Conservation (phyloP, 257 asterid genomes). For the Solanum ossicruentum region DNA sequence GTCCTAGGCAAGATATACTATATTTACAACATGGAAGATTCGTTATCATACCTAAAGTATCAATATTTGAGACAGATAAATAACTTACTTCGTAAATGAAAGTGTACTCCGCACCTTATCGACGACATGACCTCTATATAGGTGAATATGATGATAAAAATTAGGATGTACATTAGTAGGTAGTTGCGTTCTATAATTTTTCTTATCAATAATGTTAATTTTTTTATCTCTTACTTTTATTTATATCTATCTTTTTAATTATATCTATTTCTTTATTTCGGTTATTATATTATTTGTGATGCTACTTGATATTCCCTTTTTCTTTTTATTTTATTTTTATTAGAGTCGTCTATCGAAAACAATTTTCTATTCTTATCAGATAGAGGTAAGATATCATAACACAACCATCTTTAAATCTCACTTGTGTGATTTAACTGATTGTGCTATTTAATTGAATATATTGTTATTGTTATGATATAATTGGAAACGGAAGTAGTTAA, state of each 20-base stretch:
- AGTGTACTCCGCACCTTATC: neutral
- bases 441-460: neutral
- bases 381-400: neutral
- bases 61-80: neutral
- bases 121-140: neutral
- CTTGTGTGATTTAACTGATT: neutral
- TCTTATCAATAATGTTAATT: neutral
- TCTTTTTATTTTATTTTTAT: neutral
- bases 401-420: fast-evolving
- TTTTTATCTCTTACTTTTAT: neutral
- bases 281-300: neutral
- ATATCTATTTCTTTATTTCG: neutral
- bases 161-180: neutral
- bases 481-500: neutral
- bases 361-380: too few relatives aligned
- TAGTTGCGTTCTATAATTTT: neutral
- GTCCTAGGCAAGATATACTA: neutral
- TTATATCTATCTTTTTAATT: neutral
- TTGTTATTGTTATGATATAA: neutral
- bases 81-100: neutral
- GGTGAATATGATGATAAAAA: fast-evolving
- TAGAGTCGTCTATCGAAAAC: neutral
- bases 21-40: neutral
- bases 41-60: neutral
- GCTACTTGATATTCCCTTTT: neutral